Percentiles rank a stretch among this genome's conserved stretches.
Evolutionary conservation across 225 moss, liverwort and hornwort species (phyloP).

Genomic region (Sphagnum tenellum): DNA sequence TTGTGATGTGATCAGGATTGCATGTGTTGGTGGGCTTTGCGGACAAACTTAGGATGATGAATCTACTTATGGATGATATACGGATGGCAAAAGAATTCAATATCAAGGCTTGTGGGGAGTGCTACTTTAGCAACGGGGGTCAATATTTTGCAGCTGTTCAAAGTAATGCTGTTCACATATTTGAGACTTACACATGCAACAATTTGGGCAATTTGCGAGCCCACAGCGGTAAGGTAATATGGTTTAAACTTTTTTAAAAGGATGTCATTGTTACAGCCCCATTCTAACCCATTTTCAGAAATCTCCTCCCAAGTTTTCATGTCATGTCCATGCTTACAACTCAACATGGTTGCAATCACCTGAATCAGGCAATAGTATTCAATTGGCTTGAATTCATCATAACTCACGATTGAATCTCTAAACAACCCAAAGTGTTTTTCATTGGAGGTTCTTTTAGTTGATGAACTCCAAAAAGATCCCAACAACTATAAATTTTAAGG

Average conservation of each 20-base stretch:
- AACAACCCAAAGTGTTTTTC: no score
- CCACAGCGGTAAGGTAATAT: conserved; percentile 70
- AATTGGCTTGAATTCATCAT: no score
- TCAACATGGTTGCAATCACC: no score
- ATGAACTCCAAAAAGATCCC: no score
- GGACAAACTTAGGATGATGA: conserved; percentile 85
- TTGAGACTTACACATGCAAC: conserved; percentile 47
- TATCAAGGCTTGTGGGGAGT: conserved; percentile 71
- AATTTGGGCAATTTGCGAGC: conserved; percentile 64
- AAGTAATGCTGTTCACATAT: conserved; percentile 45
- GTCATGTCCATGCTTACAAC: no score
- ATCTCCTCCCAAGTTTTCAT: no score
- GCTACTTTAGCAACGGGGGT: conserved; percentile 56
- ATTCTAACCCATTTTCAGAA: no score
- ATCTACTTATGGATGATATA: conserved; percentile 65
- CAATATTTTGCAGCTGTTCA: conserved; percentile 60
- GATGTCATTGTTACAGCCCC: no score
- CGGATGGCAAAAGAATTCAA: conserved; percentile 76
- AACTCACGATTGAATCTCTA: no score
- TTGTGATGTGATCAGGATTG: conserved; percentile 32
- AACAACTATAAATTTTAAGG: no score
- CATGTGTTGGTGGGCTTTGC: conserved; percentile 76
- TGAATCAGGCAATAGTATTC: no score
- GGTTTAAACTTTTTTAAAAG: background rate
- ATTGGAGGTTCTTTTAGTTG: no score